Percentiles rank a stretch among this genome's conserved stretches.
phyloP scores from a whole-genome alignment of 805 yeast species.

The Wickerhamomyces kurtzmanii region DNA sequence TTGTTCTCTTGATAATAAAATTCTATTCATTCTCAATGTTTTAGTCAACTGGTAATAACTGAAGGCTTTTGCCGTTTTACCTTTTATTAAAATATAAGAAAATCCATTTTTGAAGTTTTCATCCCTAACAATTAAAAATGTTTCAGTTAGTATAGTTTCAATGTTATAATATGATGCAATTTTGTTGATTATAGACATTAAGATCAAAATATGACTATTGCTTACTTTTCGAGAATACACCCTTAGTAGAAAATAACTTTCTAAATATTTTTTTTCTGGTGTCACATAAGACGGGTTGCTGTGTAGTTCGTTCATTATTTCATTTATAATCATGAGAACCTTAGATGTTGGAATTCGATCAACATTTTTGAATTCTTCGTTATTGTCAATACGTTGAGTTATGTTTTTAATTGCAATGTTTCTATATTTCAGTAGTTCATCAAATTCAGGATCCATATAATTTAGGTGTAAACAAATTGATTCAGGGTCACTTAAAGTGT shows the following conservation, averaged over 20 bases:
- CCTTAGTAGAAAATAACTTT: neutral
- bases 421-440: slow-evolving; percentile 9
- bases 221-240: neutral
- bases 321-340: too few species aligned
- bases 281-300: too few species aligned
- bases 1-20: too few species aligned
- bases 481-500: slow-evolving; percentile 3
- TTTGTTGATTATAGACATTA: slow-evolving; percentile 1
- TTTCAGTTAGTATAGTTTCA: slow-evolving; percentile 1
- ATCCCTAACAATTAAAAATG: slow-evolving; percentile 6
- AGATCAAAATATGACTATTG: neutral
- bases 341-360: too few species aligned
- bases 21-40: neutral
- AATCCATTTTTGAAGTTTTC: slow-evolving; percentile 3
- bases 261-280: neutral
- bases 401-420: slow-evolving; percentile 1
- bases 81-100: slow-evolving; percentile 2
- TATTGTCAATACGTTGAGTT: too few species aligned
- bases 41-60: neutral
- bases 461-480: slow-evolving; percentile 4
- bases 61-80: neutral
- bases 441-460: slow-evolving; percentile 12
- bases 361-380: too few species aligned
- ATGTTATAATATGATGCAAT: slow-evolving; percentile 4
- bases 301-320: too few species aligned